phyloP scores from a whole-genome alignment of 176 grass and related monocot species.

The Carex scoparia region DNA sequence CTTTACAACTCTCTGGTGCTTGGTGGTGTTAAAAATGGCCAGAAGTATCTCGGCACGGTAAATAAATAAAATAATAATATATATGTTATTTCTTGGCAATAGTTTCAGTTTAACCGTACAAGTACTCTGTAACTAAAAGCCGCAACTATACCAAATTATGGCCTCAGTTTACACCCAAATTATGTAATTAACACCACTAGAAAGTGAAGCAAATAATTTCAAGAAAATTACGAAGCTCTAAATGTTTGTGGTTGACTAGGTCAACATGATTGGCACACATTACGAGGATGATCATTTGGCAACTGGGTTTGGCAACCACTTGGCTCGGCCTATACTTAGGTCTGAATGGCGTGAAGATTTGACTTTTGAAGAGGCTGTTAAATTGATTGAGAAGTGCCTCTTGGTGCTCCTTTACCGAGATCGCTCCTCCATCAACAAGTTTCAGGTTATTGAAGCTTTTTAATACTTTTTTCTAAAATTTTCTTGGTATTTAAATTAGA shows the following conservation, averaged over 20 bases:
- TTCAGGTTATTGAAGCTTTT: conserved; percentile 55
- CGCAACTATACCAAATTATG: background rate
- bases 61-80: conserved; percentile 2
- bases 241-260: conserved; percentile 36
- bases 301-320: conserved; percentile 98
- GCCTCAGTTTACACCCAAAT: background rate
- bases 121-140: background rate
- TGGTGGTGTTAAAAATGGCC: conserved; percentile 93
- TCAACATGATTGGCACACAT: conserved; percentile 98
- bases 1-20: conserved; percentile 92
- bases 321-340: conserved; percentile 89
- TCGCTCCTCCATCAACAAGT: conserved; percentile 93
- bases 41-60: conserved; percentile 99
- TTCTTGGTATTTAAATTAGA: background rate
- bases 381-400: conserved; percentile 95
- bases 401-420: conserved; percentile 95
- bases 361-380: conserved; percentile 98
- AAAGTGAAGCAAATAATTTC: background rate
- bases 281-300: conserved; percentile 93
- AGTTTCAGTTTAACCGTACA: background rate
- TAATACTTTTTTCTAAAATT: background rate
- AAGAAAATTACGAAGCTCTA: background rate
- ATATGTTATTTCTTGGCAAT: background rate
- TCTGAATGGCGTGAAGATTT: conserved; percentile 89
- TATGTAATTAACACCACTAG: background rate